Conservation (phyloP, 2,329 filamentous ascomycete genomes). For the Neonectria faginata region DNA sequence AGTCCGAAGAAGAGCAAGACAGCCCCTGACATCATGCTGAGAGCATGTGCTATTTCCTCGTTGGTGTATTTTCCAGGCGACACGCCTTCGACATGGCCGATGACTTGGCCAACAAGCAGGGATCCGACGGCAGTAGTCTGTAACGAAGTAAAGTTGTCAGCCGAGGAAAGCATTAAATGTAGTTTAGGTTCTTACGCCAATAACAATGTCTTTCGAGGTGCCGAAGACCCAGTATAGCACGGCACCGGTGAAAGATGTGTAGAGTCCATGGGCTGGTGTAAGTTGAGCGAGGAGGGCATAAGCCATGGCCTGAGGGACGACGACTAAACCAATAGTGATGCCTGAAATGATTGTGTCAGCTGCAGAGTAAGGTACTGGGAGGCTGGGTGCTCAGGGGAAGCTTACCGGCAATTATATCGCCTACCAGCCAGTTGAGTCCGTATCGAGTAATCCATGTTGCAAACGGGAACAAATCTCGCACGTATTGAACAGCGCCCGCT, state of each 20-base stretch:
- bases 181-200: slow-evolving; percentile 62
- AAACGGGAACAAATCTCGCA: slow-evolving; percentile 71
- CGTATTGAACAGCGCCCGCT: slow-evolving; percentile 61
- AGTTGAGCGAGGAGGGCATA: slow-evolving; percentile 80
- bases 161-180: neutral
- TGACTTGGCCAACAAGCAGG: slow-evolving; percentile 61
- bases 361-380: neutral
- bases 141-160: neutral
- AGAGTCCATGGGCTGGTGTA: slow-evolving; percentile 77
- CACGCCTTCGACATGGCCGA: slow-evolving; percentile 52
- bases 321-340: slow-evolving; percentile 69
- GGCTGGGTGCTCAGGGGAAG: neutral
- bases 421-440: slow-evolving; percentile 77
- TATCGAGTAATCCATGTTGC: slow-evolving; percentile 76
- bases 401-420: slow-evolving; percentile 78
- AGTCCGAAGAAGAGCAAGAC: slow-evolving; percentile 60
- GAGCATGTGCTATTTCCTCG: slow-evolving; percentile 56
- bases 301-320: slow-evolving; percentile 84
- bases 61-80: slow-evolving; percentile 51
- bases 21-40: slow-evolving; percentile 59
- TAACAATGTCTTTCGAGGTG: slow-evolving; percentile 87
- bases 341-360: slow-evolving; percentile 36
- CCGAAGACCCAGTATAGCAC: slow-evolving; percentile 86
- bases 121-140: slow-evolving; percentile 69
- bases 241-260: slow-evolving; percentile 85